Evolutionary conservation across 148 eudicot genomes (phyloP).

Genomic region (Limonium bicolor): DNA sequence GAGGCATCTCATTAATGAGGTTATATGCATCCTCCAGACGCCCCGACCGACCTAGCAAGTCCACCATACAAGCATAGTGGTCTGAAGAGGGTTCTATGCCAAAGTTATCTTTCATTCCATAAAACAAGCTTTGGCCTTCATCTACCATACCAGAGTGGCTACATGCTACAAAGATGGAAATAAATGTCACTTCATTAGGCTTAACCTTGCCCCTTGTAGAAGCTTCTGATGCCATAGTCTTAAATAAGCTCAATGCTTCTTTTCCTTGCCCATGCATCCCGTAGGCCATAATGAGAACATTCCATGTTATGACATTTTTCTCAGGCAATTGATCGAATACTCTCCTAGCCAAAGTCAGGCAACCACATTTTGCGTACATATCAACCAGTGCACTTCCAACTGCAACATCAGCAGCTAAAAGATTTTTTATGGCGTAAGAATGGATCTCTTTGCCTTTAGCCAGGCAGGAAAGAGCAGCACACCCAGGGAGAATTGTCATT

Average conservation of each 20-base stretch:
- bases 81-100: constrained; percentile 40
- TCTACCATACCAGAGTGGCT: constrained; percentile 64
- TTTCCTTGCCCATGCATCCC: constrained; percentile 87
- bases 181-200: constrained; percentile 54
- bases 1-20: constrained; percentile 45
- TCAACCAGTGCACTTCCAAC: constrained; percentile 84
- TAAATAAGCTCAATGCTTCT: constrained; percentile 39
- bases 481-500: constrained; percentile 78
- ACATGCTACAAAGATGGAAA: constrained; percentile 53
- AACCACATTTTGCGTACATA: constrained; percentile 88
- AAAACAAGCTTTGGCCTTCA: constrained; percentile 43
- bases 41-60: constrained; percentile 85
- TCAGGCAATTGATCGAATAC: constrained; percentile 51
- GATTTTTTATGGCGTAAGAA: constrained; percentile 50
- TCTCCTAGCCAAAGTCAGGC: constrained; percentile 40
- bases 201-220: constrained; percentile 19
- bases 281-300: constrained; percentile 75
- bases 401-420: constrained; percentile 51
- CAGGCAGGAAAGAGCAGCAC: constrained; percentile 67
- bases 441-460: constrained; percentile 81
- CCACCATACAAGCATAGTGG: constrained; percentile 64
- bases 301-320: constrained; percentile 81
- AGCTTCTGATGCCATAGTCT: constrained; percentile 30
- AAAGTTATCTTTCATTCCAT: constrained; percentile 30
- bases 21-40: constrained; percentile 41